Conservation (phyloP, 345 rosid species). For the Euphorbia peplus region DNA sequence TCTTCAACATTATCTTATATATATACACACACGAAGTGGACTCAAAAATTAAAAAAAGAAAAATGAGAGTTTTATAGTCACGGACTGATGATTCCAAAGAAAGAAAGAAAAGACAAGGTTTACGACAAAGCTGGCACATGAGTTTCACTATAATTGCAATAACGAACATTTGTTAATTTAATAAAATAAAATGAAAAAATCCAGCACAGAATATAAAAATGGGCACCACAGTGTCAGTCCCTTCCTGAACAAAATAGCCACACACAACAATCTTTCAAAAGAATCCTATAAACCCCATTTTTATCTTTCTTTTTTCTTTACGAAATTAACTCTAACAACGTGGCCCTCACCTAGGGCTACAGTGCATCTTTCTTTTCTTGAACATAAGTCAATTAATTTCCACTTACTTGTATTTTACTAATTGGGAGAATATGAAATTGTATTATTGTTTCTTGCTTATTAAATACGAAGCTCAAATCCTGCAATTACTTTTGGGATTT, state of each 20-base stretch:
- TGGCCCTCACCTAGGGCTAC: background rate
- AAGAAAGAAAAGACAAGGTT: conserved; percentile 22
- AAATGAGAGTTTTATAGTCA: conserved; percentile 16
- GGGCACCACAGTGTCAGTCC: conserved; percentile 16
- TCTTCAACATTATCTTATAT: too few relatives aligned
- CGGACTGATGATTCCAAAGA: conserved; percentile 31
- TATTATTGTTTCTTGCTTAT: background rate
- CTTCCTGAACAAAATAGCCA: background rate
- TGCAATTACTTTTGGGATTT: conserved; percentile 11
- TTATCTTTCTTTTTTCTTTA: background rate
- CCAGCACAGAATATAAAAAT: conserved; percentile 6
- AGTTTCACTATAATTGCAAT: conserved; percentile 30
- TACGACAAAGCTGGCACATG: conserved; percentile 32
- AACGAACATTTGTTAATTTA: conserved; percentile 26
- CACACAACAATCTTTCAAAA: conserved; percentile 1
- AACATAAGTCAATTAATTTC: too few relatives aligned
- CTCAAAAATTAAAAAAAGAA: background rate
- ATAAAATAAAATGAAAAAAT: too few relatives aligned
- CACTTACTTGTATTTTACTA: too few relatives aligned
- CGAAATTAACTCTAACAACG: too few relatives aligned
- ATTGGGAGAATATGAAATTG: too few relatives aligned
- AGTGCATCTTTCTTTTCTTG: conserved; percentile 11
- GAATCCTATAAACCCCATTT: background rate
- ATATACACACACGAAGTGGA: background rate
- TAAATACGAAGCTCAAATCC: conserved; percentile 21